Evolutionary conservation across 768 basidiomycete genomes (phyloP).

Genomic region (Termitomyces sp.): DNA sequence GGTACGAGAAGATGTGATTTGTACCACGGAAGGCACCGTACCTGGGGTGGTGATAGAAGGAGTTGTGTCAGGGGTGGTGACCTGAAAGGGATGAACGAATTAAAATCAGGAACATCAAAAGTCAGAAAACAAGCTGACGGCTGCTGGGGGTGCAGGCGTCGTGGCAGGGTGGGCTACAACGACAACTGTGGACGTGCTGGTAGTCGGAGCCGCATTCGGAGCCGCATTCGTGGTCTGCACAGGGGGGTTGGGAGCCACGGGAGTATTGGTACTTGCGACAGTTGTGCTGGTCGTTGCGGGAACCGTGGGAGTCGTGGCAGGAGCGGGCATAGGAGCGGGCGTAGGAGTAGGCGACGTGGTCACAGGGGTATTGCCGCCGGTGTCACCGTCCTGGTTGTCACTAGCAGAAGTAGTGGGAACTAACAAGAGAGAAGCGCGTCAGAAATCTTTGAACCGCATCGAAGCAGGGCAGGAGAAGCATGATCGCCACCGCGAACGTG

Average conservation of each 20-base stretch:
- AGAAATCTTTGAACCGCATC: not conserved
- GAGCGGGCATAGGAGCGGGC: not conserved
- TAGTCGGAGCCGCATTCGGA: not conserved
- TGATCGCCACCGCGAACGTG: not conserved
- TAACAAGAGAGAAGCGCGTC: not conserved
- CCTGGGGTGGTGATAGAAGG: not conserved
- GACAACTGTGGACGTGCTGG: not conserved
- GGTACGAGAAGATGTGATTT: constrained; percentile 1
- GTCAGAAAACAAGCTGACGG: not conserved
- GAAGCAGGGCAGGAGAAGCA: not conserved
- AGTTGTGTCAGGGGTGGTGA: constrained; percentile 2
- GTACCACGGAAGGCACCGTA: not conserved
- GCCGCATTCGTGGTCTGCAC: not conserved
- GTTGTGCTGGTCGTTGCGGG: not conserved
- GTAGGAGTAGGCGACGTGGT: not conserved
- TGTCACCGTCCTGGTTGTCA: not conserved
- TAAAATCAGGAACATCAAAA: not conserved
- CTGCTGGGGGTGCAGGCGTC: not conserved
- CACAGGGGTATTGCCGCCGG: not conserved
- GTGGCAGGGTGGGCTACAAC: not conserved
- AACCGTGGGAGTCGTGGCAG: not conserved
- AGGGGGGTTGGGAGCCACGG: not conserved
- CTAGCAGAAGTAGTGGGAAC: not conserved
- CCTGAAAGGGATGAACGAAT: not conserved
- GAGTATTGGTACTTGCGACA: not conserved